Percentiles rank a stretch among this genome's conserved stretches.
These are phyloP conservation scores for Elsinoe australis DNA, from an alignment of 2,329 filamentous ascomycete species.

Conservation along the genomic window DNA sequence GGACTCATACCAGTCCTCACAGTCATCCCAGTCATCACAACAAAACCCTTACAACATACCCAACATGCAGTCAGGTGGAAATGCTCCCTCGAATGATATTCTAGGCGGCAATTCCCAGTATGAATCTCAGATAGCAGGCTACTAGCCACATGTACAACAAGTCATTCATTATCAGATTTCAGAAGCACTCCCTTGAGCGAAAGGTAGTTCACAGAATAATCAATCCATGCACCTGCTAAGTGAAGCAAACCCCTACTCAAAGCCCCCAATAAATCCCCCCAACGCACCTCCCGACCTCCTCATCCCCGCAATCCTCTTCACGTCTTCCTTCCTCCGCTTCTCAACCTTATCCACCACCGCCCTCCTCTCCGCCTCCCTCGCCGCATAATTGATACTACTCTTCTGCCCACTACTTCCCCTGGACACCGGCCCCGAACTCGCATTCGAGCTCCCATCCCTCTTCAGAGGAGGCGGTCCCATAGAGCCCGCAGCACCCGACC, in stretches of 20 bases:
- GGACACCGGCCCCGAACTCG: slow-evolving; percentile 30
- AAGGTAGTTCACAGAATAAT: no score
- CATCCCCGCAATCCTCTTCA: slow-evolving; percentile 38
- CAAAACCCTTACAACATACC: neutral
- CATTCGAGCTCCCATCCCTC: slow-evolving; percentile 24
- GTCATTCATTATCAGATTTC: no score
- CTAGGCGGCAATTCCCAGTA: no score
- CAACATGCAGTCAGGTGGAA: neutral
- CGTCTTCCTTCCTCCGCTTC: slow-evolving; percentile 42
- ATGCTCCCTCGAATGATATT: no score
- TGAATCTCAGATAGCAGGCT: no score
- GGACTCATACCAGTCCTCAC: neutral
- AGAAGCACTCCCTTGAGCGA: no score
- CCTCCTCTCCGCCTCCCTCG: slow-evolving; percentile 50
- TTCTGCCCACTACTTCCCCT: slow-evolving; percentile 49
- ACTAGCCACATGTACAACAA: no score
- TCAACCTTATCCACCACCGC: slow-evolving; percentile 45
- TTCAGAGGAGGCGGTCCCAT: slow-evolving; percentile 18
- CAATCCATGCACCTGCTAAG: no score
- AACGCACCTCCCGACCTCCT: slow-evolving; percentile 35
- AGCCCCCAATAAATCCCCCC: slow-evolving; percentile 34
- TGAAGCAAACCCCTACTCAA: slow-evolving; percentile 36
- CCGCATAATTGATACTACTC: slow-evolving; percentile 53
- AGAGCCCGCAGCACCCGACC: no score
- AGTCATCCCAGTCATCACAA: no score